Percentiles rank a stretch among this genome's conserved stretches.
Conservation (phyloP, 441 rosid species). For the Breynia disticha region DNA sequence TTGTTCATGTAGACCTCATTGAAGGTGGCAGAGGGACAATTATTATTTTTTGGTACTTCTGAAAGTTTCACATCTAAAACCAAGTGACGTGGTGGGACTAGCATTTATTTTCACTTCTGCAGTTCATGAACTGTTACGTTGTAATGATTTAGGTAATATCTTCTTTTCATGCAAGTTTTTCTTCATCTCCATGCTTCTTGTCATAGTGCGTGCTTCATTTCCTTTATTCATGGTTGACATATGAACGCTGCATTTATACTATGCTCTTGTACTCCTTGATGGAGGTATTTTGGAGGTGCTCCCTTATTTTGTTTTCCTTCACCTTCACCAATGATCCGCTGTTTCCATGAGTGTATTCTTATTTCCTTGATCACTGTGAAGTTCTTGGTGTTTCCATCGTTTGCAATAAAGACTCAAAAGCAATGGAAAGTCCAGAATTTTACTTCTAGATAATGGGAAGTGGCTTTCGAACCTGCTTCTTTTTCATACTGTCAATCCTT, state of each 20-base stretch:
- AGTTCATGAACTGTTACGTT: background rate
- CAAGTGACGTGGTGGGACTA: background rate
- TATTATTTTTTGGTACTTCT: background rate
- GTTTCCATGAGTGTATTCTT: background rate
- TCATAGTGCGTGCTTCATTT: constrained; percentile 1
- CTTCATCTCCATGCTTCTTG: background rate
- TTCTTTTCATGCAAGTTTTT: constrained; percentile 1
- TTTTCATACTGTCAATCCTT: background rate
- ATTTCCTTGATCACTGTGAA: constrained; percentile 6
- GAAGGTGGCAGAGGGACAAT: background rate
- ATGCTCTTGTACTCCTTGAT: constrained; percentile 3
- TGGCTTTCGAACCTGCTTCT: background rate
- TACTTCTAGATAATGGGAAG: background rate
- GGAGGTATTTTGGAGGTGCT: constrained; percentile 13
- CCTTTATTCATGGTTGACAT: constrained; percentile 6
- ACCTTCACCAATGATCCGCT: no score
- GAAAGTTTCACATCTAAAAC: background rate
- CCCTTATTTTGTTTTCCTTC: no score
- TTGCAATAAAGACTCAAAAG: background rate
- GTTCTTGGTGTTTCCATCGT: background rate
- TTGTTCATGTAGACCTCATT: background rate
- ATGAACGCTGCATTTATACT: constrained; percentile 10
- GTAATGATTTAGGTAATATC: background rate
- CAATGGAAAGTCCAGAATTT: background rate
- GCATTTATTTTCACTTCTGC: background rate